Conservation (phyloP, 495 filamentous ascomycete species). For the Hypomontagnella submonticulosa region DNA sequence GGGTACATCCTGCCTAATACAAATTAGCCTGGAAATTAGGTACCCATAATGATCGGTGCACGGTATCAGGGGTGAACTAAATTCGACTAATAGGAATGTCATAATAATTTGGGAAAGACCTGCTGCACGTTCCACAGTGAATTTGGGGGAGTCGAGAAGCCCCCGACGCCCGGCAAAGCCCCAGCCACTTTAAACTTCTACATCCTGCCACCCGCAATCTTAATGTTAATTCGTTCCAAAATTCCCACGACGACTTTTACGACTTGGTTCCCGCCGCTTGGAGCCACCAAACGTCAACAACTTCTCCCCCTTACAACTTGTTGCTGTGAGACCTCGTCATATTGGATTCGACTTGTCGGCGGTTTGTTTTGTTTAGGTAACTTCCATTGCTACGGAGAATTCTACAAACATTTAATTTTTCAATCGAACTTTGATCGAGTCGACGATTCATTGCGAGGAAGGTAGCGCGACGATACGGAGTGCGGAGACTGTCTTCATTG, state of each 20-base stretch:
- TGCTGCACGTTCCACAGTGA: constrained; percentile 23
- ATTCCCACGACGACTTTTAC: constrained; percentile 23
- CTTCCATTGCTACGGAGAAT: constrained; percentile 10
- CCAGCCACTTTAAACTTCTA: constrained; percentile 37
- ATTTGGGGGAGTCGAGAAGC: constrained; percentile 27
- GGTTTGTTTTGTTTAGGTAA: neutral
- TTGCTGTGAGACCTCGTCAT: constrained; percentile 15
- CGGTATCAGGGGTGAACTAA: neutral
- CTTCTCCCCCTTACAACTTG: constrained; percentile 21
- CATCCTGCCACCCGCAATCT: constrained; percentile 22
- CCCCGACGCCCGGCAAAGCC: constrained; percentile 13
- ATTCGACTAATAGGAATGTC: constrained; percentile 24
- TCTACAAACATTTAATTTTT: constrained; percentile 14
- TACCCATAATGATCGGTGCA: constrained; percentile 29
- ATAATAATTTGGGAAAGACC: constrained; percentile 26
- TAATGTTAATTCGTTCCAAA: constrained; percentile 11
- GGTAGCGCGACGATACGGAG: neutral
- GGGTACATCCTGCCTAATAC: constrained; percentile 17
- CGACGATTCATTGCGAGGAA: neutral
- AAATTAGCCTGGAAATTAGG: constrained; percentile 4
- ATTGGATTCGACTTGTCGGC: constrained; percentile 10
- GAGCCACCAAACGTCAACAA: constrained; percentile 4
- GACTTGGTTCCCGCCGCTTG: constrained; percentile 2
- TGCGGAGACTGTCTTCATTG: neutral
- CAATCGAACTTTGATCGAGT: constrained; percentile 6